Evolutionary conservation across 805 yeast species (phyloP).

Genomic region (Starmera amethionina): DNA sequence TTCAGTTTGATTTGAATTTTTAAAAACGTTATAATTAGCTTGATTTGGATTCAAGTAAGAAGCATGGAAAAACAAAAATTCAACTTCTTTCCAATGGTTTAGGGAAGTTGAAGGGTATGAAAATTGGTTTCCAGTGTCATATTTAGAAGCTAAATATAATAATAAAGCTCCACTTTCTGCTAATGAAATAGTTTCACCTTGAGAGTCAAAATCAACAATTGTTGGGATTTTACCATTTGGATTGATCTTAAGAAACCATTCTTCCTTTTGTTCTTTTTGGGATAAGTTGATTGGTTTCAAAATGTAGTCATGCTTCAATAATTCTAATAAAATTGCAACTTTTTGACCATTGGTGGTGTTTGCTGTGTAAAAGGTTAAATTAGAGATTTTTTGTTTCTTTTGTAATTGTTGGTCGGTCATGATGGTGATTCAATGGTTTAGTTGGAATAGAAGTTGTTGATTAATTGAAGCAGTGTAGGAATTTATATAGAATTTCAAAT

Average conservation of each 20-base stretch:
- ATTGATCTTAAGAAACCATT: conserved; percentile 45
- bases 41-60: conserved; percentile 51
- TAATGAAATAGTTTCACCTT: conserved; percentile 33
- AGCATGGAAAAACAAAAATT: conserved; percentile 46
- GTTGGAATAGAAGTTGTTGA: too few species aligned
- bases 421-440: too few species aligned
- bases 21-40: conserved; percentile 44
- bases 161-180: conserved; percentile 56
- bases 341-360: conserved; percentile 32
- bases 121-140: conserved; percentile 40
- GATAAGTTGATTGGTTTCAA: conserved; percentile 29
- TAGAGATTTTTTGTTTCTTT: too few species aligned
- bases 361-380: conserved; percentile 22
- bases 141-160: conserved; percentile 46
- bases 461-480: too few species aligned
- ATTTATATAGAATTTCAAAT: too few species aligned
- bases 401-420: too few species aligned
- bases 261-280: conserved; percentile 38
- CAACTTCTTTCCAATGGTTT: conserved; percentile 40
- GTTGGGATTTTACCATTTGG: conserved; percentile 59
- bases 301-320: conserved; percentile 23
- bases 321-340: conserved; percentile 25
- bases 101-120: conserved; percentile 25
- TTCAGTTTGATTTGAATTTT: conserved; percentile 32
- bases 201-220: conserved; percentile 23